Evolutionary conservation across 768 basidiomycete genomes (phyloP).

Genomic region (Lactarius tabidus): DNA sequence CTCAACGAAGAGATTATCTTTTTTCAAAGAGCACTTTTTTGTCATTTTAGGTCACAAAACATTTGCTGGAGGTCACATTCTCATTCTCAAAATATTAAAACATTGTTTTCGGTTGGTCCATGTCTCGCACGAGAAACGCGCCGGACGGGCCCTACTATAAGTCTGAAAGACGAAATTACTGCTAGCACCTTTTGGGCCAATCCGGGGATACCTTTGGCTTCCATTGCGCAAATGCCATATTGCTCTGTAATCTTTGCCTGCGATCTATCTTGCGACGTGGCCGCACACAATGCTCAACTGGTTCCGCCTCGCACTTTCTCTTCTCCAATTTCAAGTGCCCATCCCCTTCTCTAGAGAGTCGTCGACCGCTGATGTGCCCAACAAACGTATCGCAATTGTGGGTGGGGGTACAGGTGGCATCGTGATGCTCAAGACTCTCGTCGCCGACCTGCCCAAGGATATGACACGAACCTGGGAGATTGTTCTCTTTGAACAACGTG

Average conservation of each 20-base stretch:
- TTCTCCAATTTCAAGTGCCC: conserved; percentile 2
- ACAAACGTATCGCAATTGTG: conserved; percentile 52
- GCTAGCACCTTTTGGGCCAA: too few relatives aligned
- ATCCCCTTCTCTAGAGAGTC: background rate
- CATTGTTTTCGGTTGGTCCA: too few relatives aligned
- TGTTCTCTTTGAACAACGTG: conserved; percentile 50
- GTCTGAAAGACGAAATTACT: too few relatives aligned
- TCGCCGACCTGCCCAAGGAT: conserved; percentile 44
- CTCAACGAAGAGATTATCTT: too few relatives aligned
- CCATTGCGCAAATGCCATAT: too few relatives aligned
- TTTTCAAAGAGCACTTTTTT: too few relatives aligned
- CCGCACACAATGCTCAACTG: conserved; percentile 5
- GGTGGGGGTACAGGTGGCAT: conserved; percentile 58
- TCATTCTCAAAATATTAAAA: too few relatives aligned
- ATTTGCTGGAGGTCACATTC: too few relatives aligned
- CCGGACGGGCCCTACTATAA: too few relatives aligned
- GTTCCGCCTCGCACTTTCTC: conserved; percentile 22
- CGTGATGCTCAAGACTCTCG: conserved; percentile 46
- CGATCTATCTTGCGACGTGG: background rate
- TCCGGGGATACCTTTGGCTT: too few relatives aligned
- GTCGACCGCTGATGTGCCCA: conserved; percentile 1
- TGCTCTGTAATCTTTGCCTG: background rate
- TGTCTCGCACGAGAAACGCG: too few relatives aligned
- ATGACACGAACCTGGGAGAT: conserved; percentile 42
- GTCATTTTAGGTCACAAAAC: too few relatives aligned